These are phyloP conservation scores for Stachybotrys elegans DNA, from an alignment of 2,329 filamentous ascomycete species.

Conservation along the genomic window DNA sequence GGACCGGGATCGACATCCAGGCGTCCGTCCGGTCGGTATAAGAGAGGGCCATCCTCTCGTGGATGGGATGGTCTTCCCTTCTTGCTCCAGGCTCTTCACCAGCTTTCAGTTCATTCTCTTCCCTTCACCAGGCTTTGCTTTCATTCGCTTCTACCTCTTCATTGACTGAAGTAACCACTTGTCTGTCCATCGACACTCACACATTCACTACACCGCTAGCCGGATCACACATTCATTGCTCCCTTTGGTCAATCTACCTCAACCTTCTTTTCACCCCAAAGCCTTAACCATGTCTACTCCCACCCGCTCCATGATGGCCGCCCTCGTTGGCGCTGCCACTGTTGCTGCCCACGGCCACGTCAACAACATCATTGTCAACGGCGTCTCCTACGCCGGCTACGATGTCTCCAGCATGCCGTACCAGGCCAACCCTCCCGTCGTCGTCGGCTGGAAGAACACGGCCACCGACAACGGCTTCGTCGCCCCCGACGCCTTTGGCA, in stretches of 20 bases:
- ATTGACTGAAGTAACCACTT: slow-evolving; percentile 23
- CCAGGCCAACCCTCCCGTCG: slow-evolving; percentile 13
- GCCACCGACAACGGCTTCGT: slow-evolving; percentile 49
- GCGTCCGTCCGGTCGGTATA: too few relatives aligned
- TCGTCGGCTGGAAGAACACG: slow-evolving; percentile 33
- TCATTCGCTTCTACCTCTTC: slow-evolving; percentile 20
- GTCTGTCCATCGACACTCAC: neutral
- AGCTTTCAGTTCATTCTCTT: slow-evolving; percentile 20
- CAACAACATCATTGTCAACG: slow-evolving; percentile 19
- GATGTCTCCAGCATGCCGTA: slow-evolving; percentile 15
- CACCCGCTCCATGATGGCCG: slow-evolving; percentile 19
- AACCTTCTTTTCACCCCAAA: neutral
- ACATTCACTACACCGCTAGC: slow-evolving; percentile 19
- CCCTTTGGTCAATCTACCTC: slow-evolving; percentile 9
- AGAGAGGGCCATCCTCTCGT: too few relatives aligned
- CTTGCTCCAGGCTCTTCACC: slow-evolving; percentile 17
- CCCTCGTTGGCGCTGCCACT: slow-evolving; percentile 18
- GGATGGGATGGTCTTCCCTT: slow-evolving; percentile 2
- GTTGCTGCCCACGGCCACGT: slow-evolving; percentile 24
- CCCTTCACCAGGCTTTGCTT: slow-evolving; percentile 14
- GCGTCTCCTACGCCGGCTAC: slow-evolving; percentile 17
- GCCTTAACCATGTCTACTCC: slow-evolving; percentile 19
- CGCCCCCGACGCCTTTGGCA: slow-evolving; percentile 31
- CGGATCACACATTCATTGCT: slow-evolving; percentile 11
- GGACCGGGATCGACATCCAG: too few relatives aligned